Conservation (phyloP, 2,329 filamentous ascomycete genomes). For the Colletotrichum sp. region DNA sequence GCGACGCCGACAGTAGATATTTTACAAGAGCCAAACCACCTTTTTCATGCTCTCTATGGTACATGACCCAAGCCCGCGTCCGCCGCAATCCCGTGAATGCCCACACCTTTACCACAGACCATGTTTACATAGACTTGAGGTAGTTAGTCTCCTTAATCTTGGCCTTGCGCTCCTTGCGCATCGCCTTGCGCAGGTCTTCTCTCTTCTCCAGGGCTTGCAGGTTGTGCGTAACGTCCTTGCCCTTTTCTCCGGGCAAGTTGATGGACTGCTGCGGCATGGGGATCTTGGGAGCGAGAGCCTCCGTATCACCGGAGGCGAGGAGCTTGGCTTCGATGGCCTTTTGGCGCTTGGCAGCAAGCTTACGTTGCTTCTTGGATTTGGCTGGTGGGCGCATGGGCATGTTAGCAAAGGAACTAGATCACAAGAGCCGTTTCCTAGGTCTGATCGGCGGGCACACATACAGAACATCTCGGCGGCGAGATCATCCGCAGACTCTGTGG, state of each 20-base stretch:
- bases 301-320: constrained; percentile 69
- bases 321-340: constrained; percentile 62
- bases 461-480: constrained; percentile 79
- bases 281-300: constrained; percentile 70
- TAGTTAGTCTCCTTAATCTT: constrained; percentile 88
- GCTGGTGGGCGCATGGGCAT: constrained; percentile 48
- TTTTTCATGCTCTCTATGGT: constrained; percentile 10
- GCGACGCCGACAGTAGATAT: constrained; percentile 10
- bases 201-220: constrained; percentile 56
- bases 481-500: constrained; percentile 51
- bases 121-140: constrained; percentile 75
- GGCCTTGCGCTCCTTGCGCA: constrained; percentile 76
- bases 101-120: background rate
- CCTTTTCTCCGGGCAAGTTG: constrained; percentile 66
- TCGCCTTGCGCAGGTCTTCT: constrained; percentile 69
- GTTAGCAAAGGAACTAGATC: background rate
- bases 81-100: background rate
- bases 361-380: constrained; percentile 84
- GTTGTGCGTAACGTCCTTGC: constrained; percentile 48
- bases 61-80: background rate
- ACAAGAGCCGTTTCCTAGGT: background rate
- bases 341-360: constrained; percentile 70
- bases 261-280: constrained; percentile 80
- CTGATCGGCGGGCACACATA: constrained; percentile 49
- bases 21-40: constrained; percentile 7